Evolutionary conservation across 257 asterid species (phyloP).

Genomic region (Solanum pimpinellifolium): DNA sequence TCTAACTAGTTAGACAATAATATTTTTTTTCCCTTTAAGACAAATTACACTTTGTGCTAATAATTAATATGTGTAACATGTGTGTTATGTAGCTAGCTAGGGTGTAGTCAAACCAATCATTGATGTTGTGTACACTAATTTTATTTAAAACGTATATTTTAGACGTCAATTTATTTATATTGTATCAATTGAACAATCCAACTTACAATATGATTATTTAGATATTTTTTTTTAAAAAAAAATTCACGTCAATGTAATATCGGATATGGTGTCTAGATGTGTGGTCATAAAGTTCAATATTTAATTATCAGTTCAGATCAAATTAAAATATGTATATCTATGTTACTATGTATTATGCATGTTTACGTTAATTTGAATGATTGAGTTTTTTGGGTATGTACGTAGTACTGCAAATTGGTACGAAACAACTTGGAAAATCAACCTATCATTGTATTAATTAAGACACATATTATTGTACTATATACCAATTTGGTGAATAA

Average conservation of each 20-base stretch:
- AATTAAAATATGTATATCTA: neutral
- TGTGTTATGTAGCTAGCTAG: neutral
- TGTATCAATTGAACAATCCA: neutral
- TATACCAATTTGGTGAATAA: neutral
- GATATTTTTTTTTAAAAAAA: neutral
- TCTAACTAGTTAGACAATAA: neutral
- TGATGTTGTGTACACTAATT: neutral
- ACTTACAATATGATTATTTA: neutral
- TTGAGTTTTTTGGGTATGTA: neutral
- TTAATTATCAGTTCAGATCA: neutral
- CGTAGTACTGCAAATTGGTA: neutral
- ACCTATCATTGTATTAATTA: neutral
- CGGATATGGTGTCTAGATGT: neutral
- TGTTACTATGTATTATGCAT: neutral
- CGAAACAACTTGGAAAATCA: neutral
- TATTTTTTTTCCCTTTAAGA: neutral
- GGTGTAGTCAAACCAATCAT: neutral
- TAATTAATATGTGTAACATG: neutral
- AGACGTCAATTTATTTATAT: neutral
- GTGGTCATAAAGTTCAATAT: neutral
- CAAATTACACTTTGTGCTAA: neutral
- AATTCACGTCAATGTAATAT: neutral
- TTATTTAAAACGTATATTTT: neutral
- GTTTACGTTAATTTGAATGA: neutral
- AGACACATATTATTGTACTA: neutral